Conservation (phyloP, 441 rosid genomes). For the Corymbia citriodora region DNA sequence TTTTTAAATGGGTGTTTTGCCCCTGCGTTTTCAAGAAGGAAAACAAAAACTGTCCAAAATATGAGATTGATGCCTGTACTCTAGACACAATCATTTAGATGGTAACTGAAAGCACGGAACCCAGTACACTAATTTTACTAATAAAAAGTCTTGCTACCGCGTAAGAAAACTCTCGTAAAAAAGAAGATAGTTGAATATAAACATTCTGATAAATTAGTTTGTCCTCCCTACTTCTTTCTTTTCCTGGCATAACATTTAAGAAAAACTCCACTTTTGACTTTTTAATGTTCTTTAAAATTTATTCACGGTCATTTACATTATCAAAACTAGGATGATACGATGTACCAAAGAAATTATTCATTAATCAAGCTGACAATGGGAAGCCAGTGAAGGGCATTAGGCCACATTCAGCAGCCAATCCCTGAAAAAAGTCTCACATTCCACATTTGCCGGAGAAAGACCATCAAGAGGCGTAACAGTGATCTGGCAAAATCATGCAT, state of each 20-base stretch:
- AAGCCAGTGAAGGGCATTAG: conserved; percentile 27
- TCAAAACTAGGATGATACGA: neutral
- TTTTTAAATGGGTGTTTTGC: neutral
- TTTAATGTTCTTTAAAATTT: neutral
- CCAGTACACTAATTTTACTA: neutral
- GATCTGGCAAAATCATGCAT: conserved; percentile 42
- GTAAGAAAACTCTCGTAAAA: neutral
- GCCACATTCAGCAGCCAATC: conserved; percentile 58
- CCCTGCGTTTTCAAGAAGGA: neutral
- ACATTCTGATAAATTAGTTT: neutral
- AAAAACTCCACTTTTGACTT: neutral
- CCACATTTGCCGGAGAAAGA: conserved; percentile 54
- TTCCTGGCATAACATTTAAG: neutral
- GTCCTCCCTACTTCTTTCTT: neutral
- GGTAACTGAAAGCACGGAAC: neutral
- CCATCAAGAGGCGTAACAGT: conserved; percentile 77
- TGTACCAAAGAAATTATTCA: neutral
- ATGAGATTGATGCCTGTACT: neutral
- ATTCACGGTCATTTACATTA: neutral
- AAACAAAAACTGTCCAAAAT: neutral
- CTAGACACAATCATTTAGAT: neutral
- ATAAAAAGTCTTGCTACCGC: neutral
- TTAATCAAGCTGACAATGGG: too few species aligned
- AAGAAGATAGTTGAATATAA: neutral
- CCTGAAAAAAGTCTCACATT: conserved; percentile 37